Evolutionary conservation across 2,329 filamentous ascomycete species (phyloP).

Genomic region (Aspergillus carbonarius): DNA sequence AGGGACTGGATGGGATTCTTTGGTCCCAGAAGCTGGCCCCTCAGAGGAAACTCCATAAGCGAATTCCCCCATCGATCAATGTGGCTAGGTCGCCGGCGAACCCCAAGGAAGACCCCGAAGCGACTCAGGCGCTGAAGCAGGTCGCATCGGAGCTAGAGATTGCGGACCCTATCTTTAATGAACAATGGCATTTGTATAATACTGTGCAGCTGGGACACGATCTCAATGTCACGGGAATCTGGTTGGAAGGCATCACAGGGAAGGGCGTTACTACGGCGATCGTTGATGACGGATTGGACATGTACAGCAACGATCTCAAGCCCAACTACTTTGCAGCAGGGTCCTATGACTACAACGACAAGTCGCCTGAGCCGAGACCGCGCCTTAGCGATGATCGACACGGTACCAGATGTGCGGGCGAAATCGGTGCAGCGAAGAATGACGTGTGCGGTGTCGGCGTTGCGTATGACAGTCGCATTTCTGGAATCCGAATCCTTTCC

Average conservation of each 20-base stretch:
- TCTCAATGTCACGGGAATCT: constrained; percentile 92
- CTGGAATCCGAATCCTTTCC: constrained; percentile 88
- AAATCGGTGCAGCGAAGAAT: constrained; percentile 89
- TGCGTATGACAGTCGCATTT: constrained; percentile 86
- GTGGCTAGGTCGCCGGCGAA: constrained; percentile 44
- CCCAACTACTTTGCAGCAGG: constrained; percentile 91
- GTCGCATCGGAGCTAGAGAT: constrained; percentile 71
- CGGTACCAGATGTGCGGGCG: constrained; percentile 90
- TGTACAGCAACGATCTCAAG: constrained; percentile 89
- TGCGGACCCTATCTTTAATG: constrained; percentile 81
- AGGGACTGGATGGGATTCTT: constrained; percentile 71
- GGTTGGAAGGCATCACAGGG: constrained; percentile 87
- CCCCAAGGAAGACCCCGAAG: constrained; percentile 41
- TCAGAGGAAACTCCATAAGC: constrained; percentile 62
- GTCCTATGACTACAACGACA: constrained; percentile 95
- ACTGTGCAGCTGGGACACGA: constrained; percentile 78
- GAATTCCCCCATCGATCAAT: constrained; percentile 42
- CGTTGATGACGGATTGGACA: constrained; percentile 93
- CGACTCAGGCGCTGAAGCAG: constrained; percentile 58
- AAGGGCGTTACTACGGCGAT: constrained; percentile 87
- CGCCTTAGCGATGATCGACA: constrained; percentile 82
- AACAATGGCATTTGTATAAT: constrained; percentile 97
- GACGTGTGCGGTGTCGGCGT: constrained; percentile 94
- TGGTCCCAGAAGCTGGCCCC: constrained; percentile 76
- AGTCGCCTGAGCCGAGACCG: constrained; percentile 73